phyloP scores from a whole-genome alignment of 169 alveolate genomes.

The Miamiensis avidus region DNA sequence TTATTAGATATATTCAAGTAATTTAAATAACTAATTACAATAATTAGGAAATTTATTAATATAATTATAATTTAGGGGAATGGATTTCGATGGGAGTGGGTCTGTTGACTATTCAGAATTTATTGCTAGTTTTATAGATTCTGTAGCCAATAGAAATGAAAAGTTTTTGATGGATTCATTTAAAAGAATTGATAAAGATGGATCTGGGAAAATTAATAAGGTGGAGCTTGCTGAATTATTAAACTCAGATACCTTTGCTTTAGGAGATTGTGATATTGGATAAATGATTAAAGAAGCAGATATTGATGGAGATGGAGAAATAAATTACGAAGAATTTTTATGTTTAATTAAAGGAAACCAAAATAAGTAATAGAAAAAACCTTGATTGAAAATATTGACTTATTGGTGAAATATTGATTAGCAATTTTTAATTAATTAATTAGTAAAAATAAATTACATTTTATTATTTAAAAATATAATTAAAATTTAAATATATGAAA shows the following conservation, averaged over 20 bases:
- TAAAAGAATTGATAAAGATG: background rate
- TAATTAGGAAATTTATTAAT: background rate
- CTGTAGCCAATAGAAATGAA: background rate
- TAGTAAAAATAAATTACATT: no score
- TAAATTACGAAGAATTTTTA: background rate
- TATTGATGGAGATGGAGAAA: background rate
- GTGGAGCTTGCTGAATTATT: background rate
- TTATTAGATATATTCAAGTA: background rate
- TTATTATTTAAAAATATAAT: no score
- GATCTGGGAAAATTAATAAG: background rate
- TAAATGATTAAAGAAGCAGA: background rate
- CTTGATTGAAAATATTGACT: no score
- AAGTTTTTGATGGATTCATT: background rate
- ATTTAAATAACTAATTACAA: no score
- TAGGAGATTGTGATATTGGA: background rate
- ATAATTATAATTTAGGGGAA: background rate
- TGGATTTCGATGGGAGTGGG: background rate
- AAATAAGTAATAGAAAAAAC: no score
- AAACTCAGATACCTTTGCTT: background rate
- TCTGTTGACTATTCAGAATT: background rate
- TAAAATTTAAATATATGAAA: no score
- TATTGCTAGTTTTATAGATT: background rate
- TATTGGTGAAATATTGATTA: no score
- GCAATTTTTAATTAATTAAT: no score
- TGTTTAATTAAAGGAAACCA: background rate